Percentiles rank a stretch among this genome's conserved stretches.
Evolutionary conservation across 1,284 basidiomycete genomes (phyloP).

Genomic region (Ceraceosorus guamensis): DNA sequence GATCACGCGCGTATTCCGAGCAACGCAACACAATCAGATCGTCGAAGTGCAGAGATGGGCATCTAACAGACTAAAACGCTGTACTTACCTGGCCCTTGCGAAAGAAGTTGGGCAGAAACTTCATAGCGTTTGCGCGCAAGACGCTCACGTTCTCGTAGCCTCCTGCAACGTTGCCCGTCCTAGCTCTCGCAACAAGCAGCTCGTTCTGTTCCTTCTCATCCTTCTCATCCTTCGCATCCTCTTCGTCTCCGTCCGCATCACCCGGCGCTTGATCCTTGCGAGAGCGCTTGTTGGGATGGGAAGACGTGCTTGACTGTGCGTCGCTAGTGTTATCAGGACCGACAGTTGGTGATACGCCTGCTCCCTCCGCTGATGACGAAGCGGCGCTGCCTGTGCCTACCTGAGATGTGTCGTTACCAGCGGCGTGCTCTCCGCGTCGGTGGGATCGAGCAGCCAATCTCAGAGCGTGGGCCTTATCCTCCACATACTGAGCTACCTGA

Average conservation of each 20-base stretch:
- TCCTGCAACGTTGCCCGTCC: slow-evolving; percentile 49
- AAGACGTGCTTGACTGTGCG: no score
- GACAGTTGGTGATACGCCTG: no score
- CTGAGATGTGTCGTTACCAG: no score
- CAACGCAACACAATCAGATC: no score
- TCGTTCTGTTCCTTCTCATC: slow-evolving; percentile 42
- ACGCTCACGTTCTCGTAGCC: slow-evolving; percentile 84
- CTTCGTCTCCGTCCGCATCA: slow-evolving; percentile 5
- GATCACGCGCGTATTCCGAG: no score
- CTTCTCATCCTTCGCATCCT: slow-evolving; percentile 24
- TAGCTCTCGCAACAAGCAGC: slow-evolving; percentile 15
- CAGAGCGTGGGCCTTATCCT: slow-evolving; percentile 83
- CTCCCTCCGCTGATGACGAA: not conserved
- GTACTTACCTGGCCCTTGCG: slow-evolving; percentile 67
- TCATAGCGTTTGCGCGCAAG: slow-evolving; percentile 95
- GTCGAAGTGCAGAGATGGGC: not conserved
- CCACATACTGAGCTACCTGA: slow-evolving; percentile 91
- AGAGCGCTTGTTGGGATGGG: no score
- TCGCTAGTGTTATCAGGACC: no score
- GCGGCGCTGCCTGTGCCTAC: not conserved
- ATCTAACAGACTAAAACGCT: not conserved
- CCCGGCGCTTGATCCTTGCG: not conserved
- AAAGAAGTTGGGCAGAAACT: slow-evolving; percentile 97
- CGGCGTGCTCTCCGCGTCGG: no score
- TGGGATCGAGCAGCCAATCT: slow-evolving; percentile 51